Percentiles rank a stretch among this genome's conserved stretches.
These are phyloP conservation scores for Pulveroboletus sp. DNA, from an alignment of 768 basidiomycete genomes.

Conservation along the genomic window DNA sequence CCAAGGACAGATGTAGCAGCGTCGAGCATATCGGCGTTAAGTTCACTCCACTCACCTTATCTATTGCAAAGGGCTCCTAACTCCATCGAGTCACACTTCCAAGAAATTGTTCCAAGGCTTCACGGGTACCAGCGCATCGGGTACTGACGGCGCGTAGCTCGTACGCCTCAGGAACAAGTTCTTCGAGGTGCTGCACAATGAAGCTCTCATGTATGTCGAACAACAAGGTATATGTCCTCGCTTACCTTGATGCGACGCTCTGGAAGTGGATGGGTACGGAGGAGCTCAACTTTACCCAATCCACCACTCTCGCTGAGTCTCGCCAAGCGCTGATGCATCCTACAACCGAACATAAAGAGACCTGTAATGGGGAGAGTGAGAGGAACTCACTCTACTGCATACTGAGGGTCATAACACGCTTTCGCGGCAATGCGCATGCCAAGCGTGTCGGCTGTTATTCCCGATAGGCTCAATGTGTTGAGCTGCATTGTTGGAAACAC, in stretches of 20 bases:
- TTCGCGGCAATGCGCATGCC: conserved; percentile 74
- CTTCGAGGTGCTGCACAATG: conserved; percentile 42
- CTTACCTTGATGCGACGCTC: conserved; percentile 66
- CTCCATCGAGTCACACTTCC: conserved; percentile 13
- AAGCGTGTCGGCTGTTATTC: conserved; percentile 68
- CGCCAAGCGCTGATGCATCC: conserved; percentile 69
- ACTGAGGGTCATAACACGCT: conserved; percentile 84
- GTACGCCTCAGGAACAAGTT: conserved; percentile 54
- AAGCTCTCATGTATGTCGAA: neutral
- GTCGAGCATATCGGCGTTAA: neutral
- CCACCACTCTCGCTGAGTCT: conserved; percentile 43
- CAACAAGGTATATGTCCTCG: neutral
- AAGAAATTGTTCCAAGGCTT: conserved; percentile 26
- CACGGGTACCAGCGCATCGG: conserved; percentile 43
- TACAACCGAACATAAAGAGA: conserved; percentile 23
- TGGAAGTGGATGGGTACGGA: conserved; percentile 79
- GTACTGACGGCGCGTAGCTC: conserved; percentile 51
- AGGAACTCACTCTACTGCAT: conserved; percentile 56
- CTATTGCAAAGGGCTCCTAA: neutral
- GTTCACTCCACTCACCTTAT: neutral
- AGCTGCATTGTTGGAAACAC: neutral
- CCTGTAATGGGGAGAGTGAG: neutral
- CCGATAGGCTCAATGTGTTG: neutral
- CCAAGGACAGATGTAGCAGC: neutral
- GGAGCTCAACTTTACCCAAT: conserved; percentile 46